Evolutionary conservation across 2,329 filamentous ascomycete species (phyloP).

Genomic region (Calcarisporium arbuscula): DNA sequence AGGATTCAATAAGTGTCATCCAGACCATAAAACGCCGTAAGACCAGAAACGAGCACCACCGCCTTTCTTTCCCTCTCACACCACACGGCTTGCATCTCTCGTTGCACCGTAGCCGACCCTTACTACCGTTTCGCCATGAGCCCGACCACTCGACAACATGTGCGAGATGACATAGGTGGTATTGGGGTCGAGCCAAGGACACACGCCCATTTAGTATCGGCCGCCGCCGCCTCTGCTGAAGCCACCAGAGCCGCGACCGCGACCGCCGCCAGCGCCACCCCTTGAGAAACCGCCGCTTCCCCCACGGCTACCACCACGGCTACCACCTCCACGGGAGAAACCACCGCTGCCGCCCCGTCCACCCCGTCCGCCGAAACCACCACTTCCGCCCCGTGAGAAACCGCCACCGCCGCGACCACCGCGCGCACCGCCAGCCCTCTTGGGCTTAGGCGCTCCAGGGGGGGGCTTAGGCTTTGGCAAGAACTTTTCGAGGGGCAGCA

Average conservation of each 20-base stretch:
- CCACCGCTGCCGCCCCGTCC: conserved; percentile 28
- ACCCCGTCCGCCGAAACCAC: conserved; percentile 37
- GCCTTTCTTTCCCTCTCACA: no score
- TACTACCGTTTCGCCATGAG: no score
- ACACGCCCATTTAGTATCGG: no score
- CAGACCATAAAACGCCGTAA: no score
- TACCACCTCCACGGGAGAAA: conserved; percentile 23
- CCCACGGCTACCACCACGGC: conserved; percentile 18
- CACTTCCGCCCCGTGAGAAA: conserved; percentile 24
- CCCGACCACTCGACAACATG: no score
- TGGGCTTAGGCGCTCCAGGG: conserved; percentile 55
- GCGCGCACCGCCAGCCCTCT: conserved; percentile 49
- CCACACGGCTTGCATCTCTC: no score
- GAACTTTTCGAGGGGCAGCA: conserved; percentile 92
- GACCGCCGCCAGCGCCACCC: conserved; percentile 15
- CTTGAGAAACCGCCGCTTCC: conserved; percentile 11
- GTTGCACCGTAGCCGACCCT: no score
- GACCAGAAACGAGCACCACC: no score
- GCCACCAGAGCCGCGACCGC: conserved; percentile 21
- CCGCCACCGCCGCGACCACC: conserved; percentile 28
- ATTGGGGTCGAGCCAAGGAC: no score
- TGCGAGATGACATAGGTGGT: no score
- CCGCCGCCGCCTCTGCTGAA: conserved; percentile 21
- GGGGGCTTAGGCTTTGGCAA: conserved; percentile 83
- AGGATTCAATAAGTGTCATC: no score